phyloP scores from a whole-genome alignment of 225 moss, liverwort and hornwort genomes.

The Lunularia cruciata region DNA sequence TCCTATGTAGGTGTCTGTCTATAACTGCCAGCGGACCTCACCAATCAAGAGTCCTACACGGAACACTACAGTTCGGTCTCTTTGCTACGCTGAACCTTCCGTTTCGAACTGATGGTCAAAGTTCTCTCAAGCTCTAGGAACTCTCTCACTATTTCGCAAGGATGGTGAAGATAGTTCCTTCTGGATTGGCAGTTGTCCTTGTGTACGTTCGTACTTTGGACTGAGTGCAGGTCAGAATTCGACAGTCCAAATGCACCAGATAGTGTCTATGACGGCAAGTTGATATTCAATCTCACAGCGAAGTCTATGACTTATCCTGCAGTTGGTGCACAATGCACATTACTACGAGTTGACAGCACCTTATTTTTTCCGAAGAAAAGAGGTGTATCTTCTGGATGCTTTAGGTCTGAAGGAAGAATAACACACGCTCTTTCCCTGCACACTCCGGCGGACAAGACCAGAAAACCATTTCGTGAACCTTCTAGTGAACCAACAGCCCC shows the following conservation, averaged over 20 bases:
- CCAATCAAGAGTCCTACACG: constrained; percentile 40
- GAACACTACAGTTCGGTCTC: constrained; percentile 35
- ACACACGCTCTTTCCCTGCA: too few species aligned
- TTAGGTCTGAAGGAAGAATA: too few species aligned
- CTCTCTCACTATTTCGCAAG: constrained; percentile 34
- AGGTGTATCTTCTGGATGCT: too few species aligned
- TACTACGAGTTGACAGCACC: background rate
- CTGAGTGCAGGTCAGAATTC: constrained; percentile 28
- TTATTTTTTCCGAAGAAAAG: background rate
- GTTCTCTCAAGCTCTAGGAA: constrained; percentile 7
- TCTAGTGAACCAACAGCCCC: background rate
- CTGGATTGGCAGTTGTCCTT: constrained; percentile 37
- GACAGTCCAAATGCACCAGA: constrained; percentile 33
- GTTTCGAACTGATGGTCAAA: constrained; percentile 1
- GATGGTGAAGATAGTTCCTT: constrained; percentile 42
- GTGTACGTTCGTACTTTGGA: constrained; percentile 18
- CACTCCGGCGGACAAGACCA: too few species aligned
- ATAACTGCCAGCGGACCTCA: constrained; percentile 32
- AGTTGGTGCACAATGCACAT: constrained; percentile 38
- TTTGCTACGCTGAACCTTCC: constrained; percentile 26
- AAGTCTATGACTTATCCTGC: constrained; percentile 38
- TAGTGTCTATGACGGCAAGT: constrained; percentile 34
- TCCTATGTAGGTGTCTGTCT: constrained; percentile 43
- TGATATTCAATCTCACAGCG: constrained; percentile 28
- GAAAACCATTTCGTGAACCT: background rate